phyloP scores from a whole-genome alignment of 1,284 basidiomycete genomes.

The Heterobasidion irregulare region DNA sequence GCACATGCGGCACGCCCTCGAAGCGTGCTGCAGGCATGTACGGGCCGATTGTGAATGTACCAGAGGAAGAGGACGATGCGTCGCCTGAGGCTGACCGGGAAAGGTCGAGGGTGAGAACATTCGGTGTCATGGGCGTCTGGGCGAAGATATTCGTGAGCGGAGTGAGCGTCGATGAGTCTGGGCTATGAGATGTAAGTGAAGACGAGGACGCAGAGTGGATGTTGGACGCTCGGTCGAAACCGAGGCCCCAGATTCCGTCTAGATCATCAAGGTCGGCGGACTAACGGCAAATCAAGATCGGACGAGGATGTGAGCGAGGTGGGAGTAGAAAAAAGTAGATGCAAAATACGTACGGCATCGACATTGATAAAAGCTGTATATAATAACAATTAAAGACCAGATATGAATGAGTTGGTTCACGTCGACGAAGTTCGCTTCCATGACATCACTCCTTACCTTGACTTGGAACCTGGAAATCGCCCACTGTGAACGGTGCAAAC shows the following conservation, averaged over 20 bases:
- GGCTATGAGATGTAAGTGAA: neutral
- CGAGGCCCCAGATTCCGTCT: neutral
- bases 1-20: neutral
- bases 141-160: slow-evolving; percentile 2
- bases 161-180: neutral
- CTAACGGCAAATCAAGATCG: neutral
- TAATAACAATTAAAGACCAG: neutral
- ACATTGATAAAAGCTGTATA: neutral
- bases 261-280: neutral
- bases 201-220: neutral
- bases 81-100: neutral
- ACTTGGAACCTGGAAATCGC: neutral
- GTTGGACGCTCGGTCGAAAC: neutral
- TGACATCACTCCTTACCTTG: neutral
- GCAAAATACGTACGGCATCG: neutral
- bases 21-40: neutral
- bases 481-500: neutral
- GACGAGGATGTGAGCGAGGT: neutral
- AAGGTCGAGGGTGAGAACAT: slow-evolving; percentile 2
- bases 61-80: neutral
- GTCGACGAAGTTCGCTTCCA: neutral
- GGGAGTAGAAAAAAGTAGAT: neutral
- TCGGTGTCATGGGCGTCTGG: neutral
- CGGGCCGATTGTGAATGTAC: neutral
- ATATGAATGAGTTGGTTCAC: too few relatives aligned